A percentile compares a stretch with the other conserved stretches of the same genome.
Conservation (phyloP, 164 flowering plant genomes). For the Santalum album region DNA sequence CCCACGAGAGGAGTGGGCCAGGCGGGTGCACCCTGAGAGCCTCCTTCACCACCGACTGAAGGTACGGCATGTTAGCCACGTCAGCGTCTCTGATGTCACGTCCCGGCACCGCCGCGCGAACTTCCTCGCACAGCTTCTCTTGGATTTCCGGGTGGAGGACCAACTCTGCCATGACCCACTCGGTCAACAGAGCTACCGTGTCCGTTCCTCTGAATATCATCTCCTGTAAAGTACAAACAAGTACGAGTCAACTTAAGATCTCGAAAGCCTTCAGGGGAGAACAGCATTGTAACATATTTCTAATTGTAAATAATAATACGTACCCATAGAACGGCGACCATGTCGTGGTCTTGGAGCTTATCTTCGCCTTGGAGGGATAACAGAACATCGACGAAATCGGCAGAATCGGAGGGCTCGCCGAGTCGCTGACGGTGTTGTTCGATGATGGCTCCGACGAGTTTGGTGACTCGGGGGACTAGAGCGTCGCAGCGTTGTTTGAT, state of each 20-base stretch:
- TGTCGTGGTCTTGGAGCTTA: conserved; percentile 22
- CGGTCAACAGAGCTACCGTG: conserved; percentile 44
- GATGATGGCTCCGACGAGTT: conserved; percentile 38
- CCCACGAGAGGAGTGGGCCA: conserved; percentile 68
- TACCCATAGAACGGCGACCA: conserved; percentile 32
- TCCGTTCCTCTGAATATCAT: conserved; percentile 71
- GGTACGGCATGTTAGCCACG: conserved; percentile 25
- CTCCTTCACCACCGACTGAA: conserved; percentile 48
- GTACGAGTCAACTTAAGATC: background rate
- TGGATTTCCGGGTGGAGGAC: conserved; percentile 35
- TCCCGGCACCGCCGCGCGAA: conserved; percentile 15
- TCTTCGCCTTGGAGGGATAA: conserved; percentile 21
- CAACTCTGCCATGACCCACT: conserved; percentile 60
- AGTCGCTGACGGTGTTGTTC: conserved; percentile 29
- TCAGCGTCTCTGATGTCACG: conserved; percentile 11
- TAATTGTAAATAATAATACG: too few species aligned
- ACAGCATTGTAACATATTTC: too few species aligned
- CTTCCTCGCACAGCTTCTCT: conserved; percentile 28
- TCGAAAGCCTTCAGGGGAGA: too few species aligned
- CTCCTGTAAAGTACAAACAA: conserved; percentile 29
- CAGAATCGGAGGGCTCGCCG: background rate
- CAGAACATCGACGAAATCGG: conserved; percentile 28
- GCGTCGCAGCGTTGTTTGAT: conserved; percentile 30
- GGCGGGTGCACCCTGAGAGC: conserved; percentile 55
- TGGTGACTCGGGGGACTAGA: conserved; percentile 52